These are phyloP conservation scores for Solanum clarkiae DNA, from an alignment of 257 asterid species.

Conservation along the genomic window DNA sequence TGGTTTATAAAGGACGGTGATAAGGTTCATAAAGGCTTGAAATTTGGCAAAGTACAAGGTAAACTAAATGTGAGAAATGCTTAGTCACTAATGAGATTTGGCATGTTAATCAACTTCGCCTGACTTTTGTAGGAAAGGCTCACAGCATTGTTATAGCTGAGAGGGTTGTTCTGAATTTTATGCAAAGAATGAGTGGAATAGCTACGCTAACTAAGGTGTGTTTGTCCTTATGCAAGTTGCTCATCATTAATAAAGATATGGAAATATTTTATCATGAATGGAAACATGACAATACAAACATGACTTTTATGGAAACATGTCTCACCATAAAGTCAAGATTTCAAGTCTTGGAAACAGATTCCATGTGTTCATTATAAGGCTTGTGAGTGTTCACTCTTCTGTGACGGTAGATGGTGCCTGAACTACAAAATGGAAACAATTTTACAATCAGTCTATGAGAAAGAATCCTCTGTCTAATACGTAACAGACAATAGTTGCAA, in stretches of 20 bases:
- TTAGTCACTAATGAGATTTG: background rate
- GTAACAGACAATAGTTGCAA: background rate
- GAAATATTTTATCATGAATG: background rate
- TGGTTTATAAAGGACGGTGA: conserved; percentile 86
- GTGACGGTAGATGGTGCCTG: background rate
- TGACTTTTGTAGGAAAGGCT: conserved; percentile 56
- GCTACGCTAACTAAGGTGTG: conserved; percentile 90
- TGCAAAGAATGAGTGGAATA: conserved; percentile 99
- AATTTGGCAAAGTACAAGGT: conserved; percentile 91
- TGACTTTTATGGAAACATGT: no score
- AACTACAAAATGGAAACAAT: background rate
- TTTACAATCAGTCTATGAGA: background rate
- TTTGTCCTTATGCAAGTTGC: background rate
- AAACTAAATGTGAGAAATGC: conserved; percentile 1
- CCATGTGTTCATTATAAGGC: background rate
- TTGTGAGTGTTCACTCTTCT: background rate
- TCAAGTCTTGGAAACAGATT: background rate
- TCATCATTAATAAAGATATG: background rate
- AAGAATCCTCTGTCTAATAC: background rate
- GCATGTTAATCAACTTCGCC: background rate
- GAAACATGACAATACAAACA: background rate
- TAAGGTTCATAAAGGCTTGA: conserved; percentile 67
- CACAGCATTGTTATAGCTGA: conserved; percentile 86
- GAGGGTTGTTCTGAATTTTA: conserved; percentile 94
- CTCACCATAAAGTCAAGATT: background rate